Evolutionary conservation across 371 early-diverging fungal species (phyloP), one percentile per base, ranked within the genome.

Genomic region (Zychaea mexicana): DNA sequence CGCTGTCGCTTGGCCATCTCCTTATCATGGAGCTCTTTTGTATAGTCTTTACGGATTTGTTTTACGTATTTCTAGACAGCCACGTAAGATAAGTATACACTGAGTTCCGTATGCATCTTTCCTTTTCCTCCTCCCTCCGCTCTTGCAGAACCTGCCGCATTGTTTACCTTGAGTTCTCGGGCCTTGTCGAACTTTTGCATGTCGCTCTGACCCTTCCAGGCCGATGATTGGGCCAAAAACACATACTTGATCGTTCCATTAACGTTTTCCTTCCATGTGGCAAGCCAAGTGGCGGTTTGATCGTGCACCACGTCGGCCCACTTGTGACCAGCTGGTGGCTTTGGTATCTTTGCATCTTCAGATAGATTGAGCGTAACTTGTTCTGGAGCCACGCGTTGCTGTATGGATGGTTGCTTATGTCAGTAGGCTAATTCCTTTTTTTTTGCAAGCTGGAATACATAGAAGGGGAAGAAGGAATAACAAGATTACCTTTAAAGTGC

Each of bases 191-290:
- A 98, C 83, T 98, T 98, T 69, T 92, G 91, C 76, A 94, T 73
- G 64, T 98, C 99, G 66, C 96, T 95, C 74, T 92, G 91, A 15
- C 96, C 97, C 71, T 98, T 98, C 73, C 96, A 83, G n/a, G 95
- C 89, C 55, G 94, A 94, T 22, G 85, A 90, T 3, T 96, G 96
- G 1, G 95, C 93, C 71, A 98, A 83, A 67, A 95, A 95, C 17
- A 98, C 95, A 74, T 98, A 98, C 73, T 98, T 98, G 70, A 84
- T 86, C 52, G 81, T 83, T 15, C 86, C 90, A 73, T 96, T 97
- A 52, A 98, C 91, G 74, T 96, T 97, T 70, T 98, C 98, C 69
- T 94, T 96, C 99, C 99, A 98, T 30, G 86, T 96, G 3, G 99
- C 99, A 32, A 98, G 81, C 99, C 99, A 98, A 17, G 96, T 94